Evolutionary conservation across 768 basidiomycete species (phyloP).

Genomic region (Lactarius hatsudake): DNA sequence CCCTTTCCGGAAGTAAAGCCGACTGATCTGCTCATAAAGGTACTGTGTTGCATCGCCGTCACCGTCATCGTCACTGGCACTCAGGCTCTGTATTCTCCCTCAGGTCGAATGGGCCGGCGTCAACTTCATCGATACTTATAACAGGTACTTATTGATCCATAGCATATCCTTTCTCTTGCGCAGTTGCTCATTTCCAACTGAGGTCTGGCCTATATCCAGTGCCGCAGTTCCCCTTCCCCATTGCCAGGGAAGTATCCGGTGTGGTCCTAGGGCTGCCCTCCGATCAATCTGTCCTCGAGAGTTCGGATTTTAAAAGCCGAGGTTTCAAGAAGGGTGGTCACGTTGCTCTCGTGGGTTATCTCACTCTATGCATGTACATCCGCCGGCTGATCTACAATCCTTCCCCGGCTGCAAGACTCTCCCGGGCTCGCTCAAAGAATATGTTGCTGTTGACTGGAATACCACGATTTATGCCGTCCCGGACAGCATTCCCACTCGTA

Average conservation of each 20-base stretch:
- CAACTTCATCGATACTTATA: conserved; percentile 88
- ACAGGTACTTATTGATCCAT: conserved; percentile 48
- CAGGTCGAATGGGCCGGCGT: conserved; percentile 75
- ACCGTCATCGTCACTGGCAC: not conserved
- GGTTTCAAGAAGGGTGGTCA: conserved; percentile 65
- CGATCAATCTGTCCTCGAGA: conserved; percentile 54
- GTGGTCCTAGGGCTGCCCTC: conserved; percentile 72
- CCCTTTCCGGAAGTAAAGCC: conserved; percentile 65
- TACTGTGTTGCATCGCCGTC: conserved; percentile 17
- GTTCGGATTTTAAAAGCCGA: conserved; percentile 61
- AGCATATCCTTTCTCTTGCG: not conserved
- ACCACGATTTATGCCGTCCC: conserved; percentile 61
- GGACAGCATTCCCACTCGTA: conserved; percentile 50
- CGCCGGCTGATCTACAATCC: not conserved
- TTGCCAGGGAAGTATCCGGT: conserved; percentile 82
- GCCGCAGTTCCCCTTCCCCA: conserved; percentile 54
- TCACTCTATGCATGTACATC: not conserved
- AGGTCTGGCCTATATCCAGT: conserved; percentile 62
- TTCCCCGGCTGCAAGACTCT: conserved; percentile 38
- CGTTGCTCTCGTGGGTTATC: conserved; percentile 60
- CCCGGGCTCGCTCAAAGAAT: conserved; percentile 63
- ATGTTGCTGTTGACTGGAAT: conserved; percentile 63
- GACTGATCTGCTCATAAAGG: conserved; percentile 56
- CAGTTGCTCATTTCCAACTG: not conserved
- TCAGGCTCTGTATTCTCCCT: not conserved